phyloP scores from a whole-genome alignment of 2,329 filamentous ascomycete species.

The Grosmannia clavigera region DNA sequence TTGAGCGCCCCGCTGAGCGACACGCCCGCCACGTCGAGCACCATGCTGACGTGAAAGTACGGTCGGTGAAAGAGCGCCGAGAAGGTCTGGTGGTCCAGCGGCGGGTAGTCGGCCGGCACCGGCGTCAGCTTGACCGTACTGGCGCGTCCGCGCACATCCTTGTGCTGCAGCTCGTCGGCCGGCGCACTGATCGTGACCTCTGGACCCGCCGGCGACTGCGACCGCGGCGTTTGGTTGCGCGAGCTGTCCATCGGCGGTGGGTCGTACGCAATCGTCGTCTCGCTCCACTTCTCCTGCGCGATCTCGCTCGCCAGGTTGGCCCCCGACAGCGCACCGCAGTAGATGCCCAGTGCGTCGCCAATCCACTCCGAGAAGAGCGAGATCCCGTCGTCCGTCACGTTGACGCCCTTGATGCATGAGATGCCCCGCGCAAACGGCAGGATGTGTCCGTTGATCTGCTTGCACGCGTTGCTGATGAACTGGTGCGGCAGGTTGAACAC shows the following conservation, averaged over 20 bases:
- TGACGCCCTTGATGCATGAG: conserved; percentile 96
- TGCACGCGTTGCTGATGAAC: conserved; percentile 81
- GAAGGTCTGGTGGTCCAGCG: conserved; percentile 73
- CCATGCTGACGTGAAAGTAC: conserved; percentile 94
- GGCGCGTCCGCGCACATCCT: conserved; percentile 53
- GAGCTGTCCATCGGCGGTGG: conserved; percentile 75
- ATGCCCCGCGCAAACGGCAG: conserved; percentile 86
- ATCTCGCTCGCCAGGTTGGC: conserved; percentile 96
- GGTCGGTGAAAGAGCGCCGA: conserved; percentile 84
- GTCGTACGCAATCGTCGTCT: conserved; percentile 94
- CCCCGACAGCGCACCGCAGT: conserved; percentile 88
- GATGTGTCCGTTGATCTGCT: conserved; percentile 75
- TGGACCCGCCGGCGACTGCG: conserved; percentile 30
- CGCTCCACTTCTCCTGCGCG: conserved; percentile 83
- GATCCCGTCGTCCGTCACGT: conserved; percentile 76
- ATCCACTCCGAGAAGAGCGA: conserved; percentile 92
- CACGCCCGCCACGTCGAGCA: conserved; percentile 90
- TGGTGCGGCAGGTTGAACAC: conserved; percentile 96
- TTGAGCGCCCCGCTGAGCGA: conserved; percentile 91
- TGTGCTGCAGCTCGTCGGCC: conserved; percentile 30
- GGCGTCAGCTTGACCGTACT: conserved; percentile 61
- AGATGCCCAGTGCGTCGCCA: conserved; percentile 80
- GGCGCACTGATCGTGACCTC: conserved; percentile 36
- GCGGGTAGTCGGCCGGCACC: conserved; percentile 70
- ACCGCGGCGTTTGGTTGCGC: conserved; percentile 51